Evolutionary conservation across 768 basidiomycete species (phyloP), one percentile per base, ranked within the genome.

Genomic region (Amanita pallidorosea): DNA sequence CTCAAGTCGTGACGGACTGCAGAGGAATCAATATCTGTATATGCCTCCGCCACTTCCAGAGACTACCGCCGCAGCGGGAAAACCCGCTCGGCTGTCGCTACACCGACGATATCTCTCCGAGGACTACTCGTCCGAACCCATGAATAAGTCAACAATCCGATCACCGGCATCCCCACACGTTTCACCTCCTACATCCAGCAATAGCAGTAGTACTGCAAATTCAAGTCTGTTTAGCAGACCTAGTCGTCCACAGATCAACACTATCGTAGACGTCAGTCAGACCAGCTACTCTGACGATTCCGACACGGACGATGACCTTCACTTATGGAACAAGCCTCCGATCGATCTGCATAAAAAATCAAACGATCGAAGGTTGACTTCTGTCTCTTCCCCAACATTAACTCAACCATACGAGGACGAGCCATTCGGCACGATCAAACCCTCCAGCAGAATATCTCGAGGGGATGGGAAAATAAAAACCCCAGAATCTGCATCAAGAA

Each of bases 281-380:
- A 42, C 42, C 7, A 44, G 45, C 41, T 36, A 46, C 23, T 50
- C 40, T n/a, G 47, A 47, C 37, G 57, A 58, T 41, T 58, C 55
- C 33, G 58, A 58, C 25, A 53, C 53, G 11, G 57, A 57, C 33
- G 55, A 57, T 20, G 57, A 56, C 13, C 51, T 22, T 27, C 47
- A 43, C 13, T 49, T 66, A 6, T 69, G 67, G 69, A 61, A 66
- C 49, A 63, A 60, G 40, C 66, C 60, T 15, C 68, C 69, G 9
- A 54, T 55, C 22, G 61, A 63, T 47, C 45, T 61, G 33, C 31
- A 52, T 22, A 31, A 41, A n/a, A n/a, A 38, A 3, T 45, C 53
- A 2, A 20, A 29, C n/a, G n/a, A 5, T 42, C 49, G 4, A 45
- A 35, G 22, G 25, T 18, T 33, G 15, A 38, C 43, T 35, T 41